Percentiles rank a stretch among this genome's conserved stretches.
These are phyloP conservation scores for Hamamelis virginiana DNA, from an alignment of 164 flowering plant genomes.

Conservation along the genomic window DNA sequence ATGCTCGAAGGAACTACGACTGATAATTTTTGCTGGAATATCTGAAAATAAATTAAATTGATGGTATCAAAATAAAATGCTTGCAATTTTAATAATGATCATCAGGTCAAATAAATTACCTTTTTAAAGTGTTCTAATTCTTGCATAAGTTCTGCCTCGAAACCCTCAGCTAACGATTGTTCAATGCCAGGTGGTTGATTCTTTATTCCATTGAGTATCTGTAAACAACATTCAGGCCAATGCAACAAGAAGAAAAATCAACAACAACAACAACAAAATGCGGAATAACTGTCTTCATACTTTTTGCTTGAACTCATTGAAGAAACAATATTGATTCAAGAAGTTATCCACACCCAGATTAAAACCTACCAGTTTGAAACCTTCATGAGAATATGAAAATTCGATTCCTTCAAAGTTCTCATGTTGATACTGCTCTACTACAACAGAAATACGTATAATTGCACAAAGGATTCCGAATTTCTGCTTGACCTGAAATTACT, in stretches of 20 bases:
- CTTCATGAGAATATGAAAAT: conserved; percentile 32
- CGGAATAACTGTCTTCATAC: not conserved
- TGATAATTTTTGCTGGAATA: conserved; percentile 27
- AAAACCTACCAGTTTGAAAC: conserved; percentile 48
- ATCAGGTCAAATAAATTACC: conserved; percentile 22
- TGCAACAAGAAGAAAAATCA: not conserved
- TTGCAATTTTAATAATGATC: not conserved
- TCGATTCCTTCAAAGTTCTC: conserved; percentile 24
- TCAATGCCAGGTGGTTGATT: conserved; percentile 12
- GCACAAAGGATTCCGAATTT: conserved; percentile 59
- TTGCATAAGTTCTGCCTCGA: conserved; percentile 26
- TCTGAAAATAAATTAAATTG: conserved; percentile 25
- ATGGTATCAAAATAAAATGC: not conserved
- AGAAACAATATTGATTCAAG: not conserved
- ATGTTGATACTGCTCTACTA: conserved; percentile 31
- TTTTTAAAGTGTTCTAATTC: conserved; percentile 48
- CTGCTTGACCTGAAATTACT: conserved; percentile 33
- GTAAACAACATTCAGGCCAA: conserved; percentile 8
- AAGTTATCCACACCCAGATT: not conserved
- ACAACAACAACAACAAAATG: not conserved
- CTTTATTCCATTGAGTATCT: conserved; percentile 30
- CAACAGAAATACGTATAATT: conserved; percentile 46
- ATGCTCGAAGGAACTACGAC: conserved; percentile 18
- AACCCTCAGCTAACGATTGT: conserved; percentile 20
- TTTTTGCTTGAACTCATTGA: not conserved